Base-by-base conservation (phyloP, 148 eudicot genomes). In the Heliosperma pusillum region DNA sequence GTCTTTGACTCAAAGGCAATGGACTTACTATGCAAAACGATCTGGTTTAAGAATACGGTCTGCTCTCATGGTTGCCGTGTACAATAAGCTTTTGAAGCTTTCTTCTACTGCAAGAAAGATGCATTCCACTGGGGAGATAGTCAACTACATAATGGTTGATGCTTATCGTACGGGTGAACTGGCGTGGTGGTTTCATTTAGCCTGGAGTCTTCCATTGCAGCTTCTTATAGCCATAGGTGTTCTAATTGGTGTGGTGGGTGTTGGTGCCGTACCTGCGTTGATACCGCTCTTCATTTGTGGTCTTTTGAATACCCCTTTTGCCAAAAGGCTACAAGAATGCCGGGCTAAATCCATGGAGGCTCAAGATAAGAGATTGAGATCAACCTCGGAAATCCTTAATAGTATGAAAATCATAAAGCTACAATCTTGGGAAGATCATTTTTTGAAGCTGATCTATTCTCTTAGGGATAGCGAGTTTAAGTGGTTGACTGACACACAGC, bases 351-450 rank as follows among this genome's bases (percentile, higher is more conserved):
- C 88, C 29, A 89, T 86, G 91, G 78, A 60, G 1, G 85, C 77
- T 8, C 88, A 87, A 55, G 93, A 87, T 64, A 70, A 66, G 71
- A 82, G 83, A 74, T 63, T 89, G 36, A 82, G 77, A 76, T 81
- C 85, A 21, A 86, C 80, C 16, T 56, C 89, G 0, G 89, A 86
- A 72, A 80, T 87, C n/a, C 69, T 88, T 21, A 65, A 73, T 10
- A 88, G 74, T 58, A 88, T 89, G 89, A 89, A 84, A 78, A 82
- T 88, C 20, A 71, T 88, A 19, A 89, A 89, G 78, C 75, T 88
- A 17, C 85, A 89, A 73, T 87, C 93, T 50, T 88, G 91, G 89
- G 93, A 89, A 76, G 79, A 72, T 19, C 88, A 84, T 69, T 89
- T 84, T 72, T 78, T 73, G 70, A 75, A 76, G 25, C 52, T 27